Evolutionary conservation across 2,329 filamentous ascomycete genomes (phyloP).

Genomic region (Aureobasidium sp.): DNA sequence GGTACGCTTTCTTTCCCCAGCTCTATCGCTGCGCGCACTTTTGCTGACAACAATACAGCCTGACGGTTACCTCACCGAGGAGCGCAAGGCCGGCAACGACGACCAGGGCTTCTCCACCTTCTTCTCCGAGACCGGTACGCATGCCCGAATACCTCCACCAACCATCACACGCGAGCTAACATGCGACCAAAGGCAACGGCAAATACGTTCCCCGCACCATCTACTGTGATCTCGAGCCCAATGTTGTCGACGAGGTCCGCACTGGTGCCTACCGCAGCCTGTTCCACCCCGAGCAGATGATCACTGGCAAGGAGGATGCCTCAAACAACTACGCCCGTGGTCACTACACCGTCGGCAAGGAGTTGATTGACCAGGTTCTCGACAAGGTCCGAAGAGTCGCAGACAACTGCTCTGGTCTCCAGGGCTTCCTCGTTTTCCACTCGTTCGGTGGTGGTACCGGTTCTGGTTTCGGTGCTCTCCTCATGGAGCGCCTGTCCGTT

Average conservation of each 20-base stretch:
- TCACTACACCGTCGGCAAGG: conserved; percentile 99
- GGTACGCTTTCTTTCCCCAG: conserved; percentile 49
- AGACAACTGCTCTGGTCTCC: conserved; percentile 95
- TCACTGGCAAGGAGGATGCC: conserved; percentile 99
- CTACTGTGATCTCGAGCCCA: conserved; percentile 99
- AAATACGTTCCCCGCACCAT: conserved; percentile 99
- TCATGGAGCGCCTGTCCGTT: conserved; percentile 97
- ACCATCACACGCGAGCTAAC: conserved; percentile 10
- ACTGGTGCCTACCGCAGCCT: conserved; percentile 92
- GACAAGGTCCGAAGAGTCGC: conserved; percentile 97
- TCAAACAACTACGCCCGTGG: conserved; percentile 99
- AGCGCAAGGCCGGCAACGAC: conserved; percentile 85
- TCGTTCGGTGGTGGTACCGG: conserved; percentile 98
- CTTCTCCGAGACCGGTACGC: conserved; percentile 97
- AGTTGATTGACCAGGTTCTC: conserved; percentile 94
- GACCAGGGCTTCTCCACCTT: conserved; percentile 99
- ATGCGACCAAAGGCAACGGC: conserved; percentile 63
- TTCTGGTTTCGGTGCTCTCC: conserved; percentile 93
- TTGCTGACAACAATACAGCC: conserved; percentile 51
- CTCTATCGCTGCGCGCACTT: not conserved
- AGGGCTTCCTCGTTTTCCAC: conserved; percentile 99
- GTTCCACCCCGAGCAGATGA: conserved; percentile 99
- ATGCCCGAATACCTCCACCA: conserved; percentile 89
- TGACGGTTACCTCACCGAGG: conserved; percentile 96
- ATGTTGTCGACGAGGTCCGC: conserved; percentile 98